Evolutionary conservation across 148 eudicot genomes (phyloP), one percentile per base, ranked within the genome.

Genomic region (Tetragonia tetragonoides): DNA sequence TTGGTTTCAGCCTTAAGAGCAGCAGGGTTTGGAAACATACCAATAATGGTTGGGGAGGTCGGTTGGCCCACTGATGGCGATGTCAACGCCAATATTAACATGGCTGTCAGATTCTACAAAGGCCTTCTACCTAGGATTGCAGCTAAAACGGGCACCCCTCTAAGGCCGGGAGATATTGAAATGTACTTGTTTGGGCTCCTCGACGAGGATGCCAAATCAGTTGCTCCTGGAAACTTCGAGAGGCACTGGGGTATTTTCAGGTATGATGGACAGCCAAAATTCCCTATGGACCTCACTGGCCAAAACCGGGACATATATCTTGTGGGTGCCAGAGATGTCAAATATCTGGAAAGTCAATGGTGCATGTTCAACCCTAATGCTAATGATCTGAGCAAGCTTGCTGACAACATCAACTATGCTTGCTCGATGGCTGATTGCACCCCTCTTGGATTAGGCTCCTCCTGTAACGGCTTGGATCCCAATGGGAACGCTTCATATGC

Each of bases 1-100:
- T 75, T 91, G 80, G 92, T 90, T 24, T 87, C 99, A 0, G 86
- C 99, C 46, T 70, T 95, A 56, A 88, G 76, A 54, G 88, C 88
- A 1, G 83, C 72, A 0, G 97, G 97, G 1, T 85, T 38, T 23
- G 87, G 89, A 2, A 81, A 86, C 76, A 73, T 92, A 74, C 67
- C 90, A 0, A 87, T 95, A 18, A 72, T 95, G 15, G 89, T 95
- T 0, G 99, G 99, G 4, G 99, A 95, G 77, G 90, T 95, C 4
- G 99, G 99, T 6, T 95, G 99, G 99, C 99, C 99, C 1, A 95
- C 99, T 3, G 86, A 92, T 15, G 99, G 99, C 11, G 97, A 95
- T 75, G 85, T 79, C 44, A 85, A 91, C 20, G 99, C 91, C 4
- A 95, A 89, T 47, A 49, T 82, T 23, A 79, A 84, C 40, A 81